phyloP scores from a whole-genome alignment of 257 asterid species.

The Forsythia suspensa region DNA sequence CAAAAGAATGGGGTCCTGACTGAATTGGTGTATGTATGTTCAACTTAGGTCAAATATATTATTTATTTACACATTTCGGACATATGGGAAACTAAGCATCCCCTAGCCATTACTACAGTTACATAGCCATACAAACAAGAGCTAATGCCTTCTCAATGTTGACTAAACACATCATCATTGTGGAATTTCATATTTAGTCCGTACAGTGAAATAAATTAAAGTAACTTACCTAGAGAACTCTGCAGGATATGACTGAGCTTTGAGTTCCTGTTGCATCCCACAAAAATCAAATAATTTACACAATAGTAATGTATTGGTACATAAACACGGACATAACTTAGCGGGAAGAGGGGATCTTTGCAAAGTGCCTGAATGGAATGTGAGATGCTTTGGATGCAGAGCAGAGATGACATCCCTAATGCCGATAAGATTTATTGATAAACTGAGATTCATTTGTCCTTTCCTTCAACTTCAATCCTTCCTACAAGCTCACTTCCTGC shows the following conservation, averaged over 20 bases:
- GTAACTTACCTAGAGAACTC: constrained; percentile 82
- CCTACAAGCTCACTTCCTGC: constrained; percentile 58
- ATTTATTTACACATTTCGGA: too few relatives aligned
- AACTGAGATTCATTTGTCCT: constrained; percentile 53
- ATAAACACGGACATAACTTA: too few relatives aligned
- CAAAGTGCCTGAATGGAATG: constrained; percentile 67
- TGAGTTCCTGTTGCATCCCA: constrained; percentile 77
- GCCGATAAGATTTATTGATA: constrained; percentile 52
- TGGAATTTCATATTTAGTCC: neutral
- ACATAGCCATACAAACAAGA: neutral
- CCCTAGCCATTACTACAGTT: neutral
- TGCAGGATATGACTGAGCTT: constrained; percentile 98
- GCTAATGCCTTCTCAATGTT: too few relatives aligned
- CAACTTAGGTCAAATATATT: too few relatives aligned
- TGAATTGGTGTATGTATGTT: too few relatives aligned
- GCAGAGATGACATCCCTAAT: constrained; percentile 49
- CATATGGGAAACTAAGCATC: too few relatives aligned
- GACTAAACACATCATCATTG: too few relatives aligned
- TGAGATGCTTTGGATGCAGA: constrained; percentile 69
- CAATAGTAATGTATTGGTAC: constrained; percentile 11
- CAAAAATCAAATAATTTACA: constrained; percentile 16
- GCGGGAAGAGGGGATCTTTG: constrained; percentile 13
- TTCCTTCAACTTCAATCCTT: constrained; percentile 48
- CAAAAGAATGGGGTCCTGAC: too few relatives aligned
- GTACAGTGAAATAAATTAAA: neutral